Percentiles rank a stretch among this genome's conserved stretches.
Conservation (phyloP, 192 early-diverging fungal genomes). For the Dissophora ornata region DNA sequence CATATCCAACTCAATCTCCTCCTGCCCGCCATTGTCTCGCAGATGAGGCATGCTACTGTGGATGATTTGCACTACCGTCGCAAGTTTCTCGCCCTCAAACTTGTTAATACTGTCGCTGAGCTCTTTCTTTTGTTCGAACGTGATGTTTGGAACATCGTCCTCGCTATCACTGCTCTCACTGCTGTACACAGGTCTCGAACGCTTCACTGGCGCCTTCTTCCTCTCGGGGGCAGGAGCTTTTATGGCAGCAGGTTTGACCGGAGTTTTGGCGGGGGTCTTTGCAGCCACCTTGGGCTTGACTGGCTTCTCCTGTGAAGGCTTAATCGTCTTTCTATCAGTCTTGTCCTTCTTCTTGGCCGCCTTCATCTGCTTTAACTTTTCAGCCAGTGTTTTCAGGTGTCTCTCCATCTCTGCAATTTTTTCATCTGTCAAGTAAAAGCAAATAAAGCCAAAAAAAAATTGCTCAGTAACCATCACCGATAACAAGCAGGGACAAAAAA, state of each 20-base stretch:
- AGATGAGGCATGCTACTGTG: slow-evolving; percentile 70
- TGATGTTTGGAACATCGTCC: slow-evolving; percentile 66
- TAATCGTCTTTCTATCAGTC: slow-evolving; percentile 29
- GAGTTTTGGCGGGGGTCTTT: slow-evolving; percentile 15
- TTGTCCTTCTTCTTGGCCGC: slow-evolving; percentile 51
- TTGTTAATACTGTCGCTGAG: slow-evolving; percentile 79
- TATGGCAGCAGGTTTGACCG: slow-evolving; percentile 17
- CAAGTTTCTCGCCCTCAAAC: slow-evolving; percentile 73
- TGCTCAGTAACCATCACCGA: not conserved
- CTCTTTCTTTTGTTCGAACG: slow-evolving; percentile 91
- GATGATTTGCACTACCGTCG: slow-evolving; percentile 80
- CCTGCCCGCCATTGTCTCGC: slow-evolving; percentile 65
- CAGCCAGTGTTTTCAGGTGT: slow-evolving; percentile 38
- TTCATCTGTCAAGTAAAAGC: slow-evolving; percentile 30
- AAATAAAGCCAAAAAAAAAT: not conserved
- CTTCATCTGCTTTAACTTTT: slow-evolving; percentile 47
- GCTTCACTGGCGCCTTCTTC: slow-evolving; percentile 41
- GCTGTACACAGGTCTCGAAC: slow-evolving; percentile 31
- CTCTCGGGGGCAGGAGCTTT: slow-evolving; percentile 37
- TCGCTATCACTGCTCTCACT: slow-evolving; percentile 43
- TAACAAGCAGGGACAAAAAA: slow-evolving; percentile 1
- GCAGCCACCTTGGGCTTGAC: slow-evolving; percentile 31
- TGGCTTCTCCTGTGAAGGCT: slow-evolving; percentile 20
- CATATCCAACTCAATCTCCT: slow-evolving; percentile 97
- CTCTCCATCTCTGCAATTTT: slow-evolving; percentile 53